These are phyloP conservation scores for Clarireedia monteithiana DNA, from an alignment of 2,329 filamentous ascomycete genomes.

Conservation along the genomic window DNA sequence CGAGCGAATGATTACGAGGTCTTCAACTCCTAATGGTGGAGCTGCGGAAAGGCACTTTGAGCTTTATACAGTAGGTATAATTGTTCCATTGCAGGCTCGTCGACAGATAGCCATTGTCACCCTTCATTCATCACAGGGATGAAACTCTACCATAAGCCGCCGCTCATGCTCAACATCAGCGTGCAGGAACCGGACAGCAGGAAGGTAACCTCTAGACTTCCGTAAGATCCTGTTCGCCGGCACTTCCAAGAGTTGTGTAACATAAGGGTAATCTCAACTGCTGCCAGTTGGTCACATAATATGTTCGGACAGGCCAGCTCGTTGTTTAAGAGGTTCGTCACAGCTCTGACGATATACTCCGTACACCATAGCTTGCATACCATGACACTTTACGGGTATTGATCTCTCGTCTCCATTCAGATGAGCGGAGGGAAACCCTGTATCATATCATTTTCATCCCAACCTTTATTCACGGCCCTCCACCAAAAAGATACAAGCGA, in stretches of 20 bases:
- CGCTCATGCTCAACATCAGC: slow-evolving; percentile 1
- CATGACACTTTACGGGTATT: not conserved
- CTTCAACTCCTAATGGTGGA: too few species aligned
- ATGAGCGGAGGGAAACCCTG: slow-evolving; percentile 18
- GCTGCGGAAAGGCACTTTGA: too few species aligned
- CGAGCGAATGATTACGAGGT: too few species aligned
- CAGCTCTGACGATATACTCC: not conserved
- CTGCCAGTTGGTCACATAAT: slow-evolving; percentile 4
- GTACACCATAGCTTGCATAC: not conserved
- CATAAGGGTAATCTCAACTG: slow-evolving; percentile 5
- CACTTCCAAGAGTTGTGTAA: slow-evolving; percentile 4
- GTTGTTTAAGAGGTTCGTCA: slow-evolving; percentile 3
- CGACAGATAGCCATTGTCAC: not conserved
- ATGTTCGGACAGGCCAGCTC: slow-evolving; percentile 7
- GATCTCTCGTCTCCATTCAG: slow-evolving; percentile 5
- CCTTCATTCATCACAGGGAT: slow-evolving; percentile 1
- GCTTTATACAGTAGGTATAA: not conserved
- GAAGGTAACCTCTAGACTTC: slow-evolving; percentile 3
- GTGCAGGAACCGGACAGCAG: slow-evolving; percentile 7
- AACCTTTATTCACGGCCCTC: slow-evolving; percentile 24
- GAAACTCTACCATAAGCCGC: slow-evolving; percentile 8
- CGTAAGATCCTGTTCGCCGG: slow-evolving; percentile 5
- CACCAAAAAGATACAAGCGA: slow-evolving; percentile 20
- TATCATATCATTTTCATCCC: slow-evolving; percentile 24
- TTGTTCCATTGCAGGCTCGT: not conserved